Conservation (phyloP, 306 rosid species). For the Trifolium fragiferum region DNA sequence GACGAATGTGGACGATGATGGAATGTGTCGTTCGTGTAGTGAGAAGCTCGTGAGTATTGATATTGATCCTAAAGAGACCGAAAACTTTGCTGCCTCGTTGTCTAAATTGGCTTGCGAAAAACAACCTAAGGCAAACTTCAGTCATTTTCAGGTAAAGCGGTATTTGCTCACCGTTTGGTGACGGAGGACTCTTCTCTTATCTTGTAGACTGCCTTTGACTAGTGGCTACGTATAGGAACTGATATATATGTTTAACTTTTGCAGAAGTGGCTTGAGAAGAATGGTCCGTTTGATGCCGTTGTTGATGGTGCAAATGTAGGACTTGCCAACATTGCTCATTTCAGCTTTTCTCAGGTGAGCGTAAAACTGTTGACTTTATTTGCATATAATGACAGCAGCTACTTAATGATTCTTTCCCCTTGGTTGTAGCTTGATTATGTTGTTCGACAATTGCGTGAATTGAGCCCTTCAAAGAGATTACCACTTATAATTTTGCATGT, state of each 20-base stretch:
- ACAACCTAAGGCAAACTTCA: conserved; percentile 62
- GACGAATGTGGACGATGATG: conserved; percentile 65
- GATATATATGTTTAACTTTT: conserved; percentile 58
- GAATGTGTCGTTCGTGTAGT: conserved; percentile 63
- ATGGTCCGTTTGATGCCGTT: conserved; percentile 90
- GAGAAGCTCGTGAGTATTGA: conserved; percentile 87
- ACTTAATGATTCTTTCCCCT: conserved; percentile 46
- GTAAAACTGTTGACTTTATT: conserved; percentile 31
- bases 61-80: conserved; percentile 83
- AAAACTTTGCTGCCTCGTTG: conserved; percentile 73
- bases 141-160: conserved; percentile 66
- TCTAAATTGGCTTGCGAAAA: conserved; percentile 66
- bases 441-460: conserved; percentile 62
- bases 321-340: conserved; percentile 48
- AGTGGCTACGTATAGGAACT: conserved; percentile 43
- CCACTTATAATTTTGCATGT: conserved; percentile 87
- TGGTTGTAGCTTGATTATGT: conserved; percentile 68
- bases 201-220: conserved; percentile 29
- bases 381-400: conserved; percentile 28
- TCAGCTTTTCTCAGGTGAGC: conserved; percentile 75
- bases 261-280: conserved; percentile 81
- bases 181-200: conserved; percentile 25
- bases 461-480: conserved; percentile 78
- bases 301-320: conserved; percentile 94
- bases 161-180: conserved; percentile 43